These are phyloP conservation scores for Deinandra increscens DNA, from an alignment of 129 eudicot genomes.

Conservation along the genomic window DNA sequence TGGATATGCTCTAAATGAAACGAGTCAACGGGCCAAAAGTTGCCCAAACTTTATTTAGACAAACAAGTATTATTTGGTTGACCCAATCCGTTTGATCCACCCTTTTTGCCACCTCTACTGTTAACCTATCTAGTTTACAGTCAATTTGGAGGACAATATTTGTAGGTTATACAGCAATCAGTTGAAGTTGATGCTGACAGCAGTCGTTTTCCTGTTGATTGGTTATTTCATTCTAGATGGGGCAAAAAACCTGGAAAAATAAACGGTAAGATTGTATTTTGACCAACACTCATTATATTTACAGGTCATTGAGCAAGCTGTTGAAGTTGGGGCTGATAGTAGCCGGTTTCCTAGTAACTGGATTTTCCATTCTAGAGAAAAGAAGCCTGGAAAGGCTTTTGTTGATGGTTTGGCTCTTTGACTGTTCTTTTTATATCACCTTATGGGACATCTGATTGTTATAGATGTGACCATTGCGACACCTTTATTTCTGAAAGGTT, in stretches of 20 bases:
- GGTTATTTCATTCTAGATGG: slow-evolving; percentile 98
- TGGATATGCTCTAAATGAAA: slow-evolving; percentile 1
- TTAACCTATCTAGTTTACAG: slow-evolving; percentile 24
- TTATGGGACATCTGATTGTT: neutral
- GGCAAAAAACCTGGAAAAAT: slow-evolving; percentile 92
- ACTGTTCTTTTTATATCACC: slow-evolving; percentile 8
- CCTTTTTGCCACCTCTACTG: neutral
- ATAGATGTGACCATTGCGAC: neutral
- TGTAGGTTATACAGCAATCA: slow-evolving; percentile 73
- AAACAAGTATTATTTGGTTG: neutral
- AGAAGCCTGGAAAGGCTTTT: slow-evolving; percentile 90
- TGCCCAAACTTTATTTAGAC: neutral
- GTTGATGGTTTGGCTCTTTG: slow-evolving; percentile 86
- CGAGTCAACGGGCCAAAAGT: neutral
- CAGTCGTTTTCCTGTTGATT: slow-evolving; percentile 68
- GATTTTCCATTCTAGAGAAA: slow-evolving; percentile 96
- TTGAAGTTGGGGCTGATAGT: slow-evolving; percentile 97
- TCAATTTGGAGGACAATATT: slow-evolving; percentile 38
- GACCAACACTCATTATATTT: slow-evolving; percentile 38
- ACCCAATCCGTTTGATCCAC: neutral
- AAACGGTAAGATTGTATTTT: slow-evolving; percentile 65
- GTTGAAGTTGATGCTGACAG: slow-evolving; percentile 89
- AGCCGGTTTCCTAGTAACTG: slow-evolving; percentile 88
- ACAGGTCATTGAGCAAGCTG: slow-evolving; percentile 82
- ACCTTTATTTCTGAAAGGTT: neutral